Conservation (phyloP, 352 stramenopile genomes). For the Phytophthora capsici region DNA sequence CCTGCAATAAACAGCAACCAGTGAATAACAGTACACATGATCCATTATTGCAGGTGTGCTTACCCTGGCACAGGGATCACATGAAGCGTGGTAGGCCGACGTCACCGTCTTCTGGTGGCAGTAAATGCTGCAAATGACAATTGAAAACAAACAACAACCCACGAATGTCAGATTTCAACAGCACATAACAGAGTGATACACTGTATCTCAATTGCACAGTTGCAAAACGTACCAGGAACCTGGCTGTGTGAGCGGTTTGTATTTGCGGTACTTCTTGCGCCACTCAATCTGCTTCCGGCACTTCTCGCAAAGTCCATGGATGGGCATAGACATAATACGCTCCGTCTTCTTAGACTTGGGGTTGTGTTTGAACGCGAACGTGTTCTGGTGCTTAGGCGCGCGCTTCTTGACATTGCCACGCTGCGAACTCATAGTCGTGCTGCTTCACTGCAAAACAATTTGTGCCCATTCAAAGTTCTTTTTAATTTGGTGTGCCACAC, state of each 20-base stretch:
- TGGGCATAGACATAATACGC: conserved; percentile 91
- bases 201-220: background rate
- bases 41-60: background rate
- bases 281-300: conserved; percentile 98
- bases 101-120: conserved; percentile 93
- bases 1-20: conserved; percentile 22
- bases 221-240: conserved; percentile 79
- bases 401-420: conserved; percentile 87
- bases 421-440: conserved; percentile 69
- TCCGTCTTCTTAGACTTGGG: conserved; percentile 98
- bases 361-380: conserved; percentile 98
- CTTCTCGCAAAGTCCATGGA: conserved; percentile 92
- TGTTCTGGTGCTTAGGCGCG: conserved; percentile 96
- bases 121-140: conserved; percentile 73
- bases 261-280: conserved; percentile 99
- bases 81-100: conserved; percentile 95
- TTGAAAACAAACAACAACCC: background rate
- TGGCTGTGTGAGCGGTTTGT: conserved; percentile 96
- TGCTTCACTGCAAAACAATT: conserved; percentile 7
- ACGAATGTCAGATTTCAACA: conserved; percentile 4
- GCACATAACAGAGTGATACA: background rate
- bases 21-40: background rate
- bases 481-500: conserved; percentile 7
- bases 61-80: conserved; percentile 89
- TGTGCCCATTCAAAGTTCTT: conserved; percentile 24